A percentile compares a stretch with the other conserved stretches of the same genome.
Conservation (phyloP, 148 eudicot species). For the Vaccinium darrowii region DNA sequence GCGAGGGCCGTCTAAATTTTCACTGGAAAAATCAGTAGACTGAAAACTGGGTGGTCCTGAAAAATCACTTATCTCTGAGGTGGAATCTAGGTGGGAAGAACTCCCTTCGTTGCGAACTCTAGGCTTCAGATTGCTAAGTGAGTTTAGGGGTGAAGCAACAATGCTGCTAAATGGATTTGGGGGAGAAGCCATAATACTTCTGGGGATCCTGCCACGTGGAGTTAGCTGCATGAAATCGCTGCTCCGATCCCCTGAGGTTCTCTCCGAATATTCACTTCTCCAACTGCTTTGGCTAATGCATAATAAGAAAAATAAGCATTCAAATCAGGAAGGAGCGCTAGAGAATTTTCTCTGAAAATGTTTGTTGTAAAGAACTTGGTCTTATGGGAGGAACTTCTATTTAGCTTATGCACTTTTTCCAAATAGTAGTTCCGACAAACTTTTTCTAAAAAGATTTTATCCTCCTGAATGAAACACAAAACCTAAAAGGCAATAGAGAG, state of each 20-base stretch:
- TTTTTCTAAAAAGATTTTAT: not conserved
- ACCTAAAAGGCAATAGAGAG: not conserved
- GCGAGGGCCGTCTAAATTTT: constrained; percentile 19
- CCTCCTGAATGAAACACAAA: not conserved
- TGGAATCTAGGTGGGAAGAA: constrained; percentile 14
- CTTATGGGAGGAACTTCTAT: not conserved
- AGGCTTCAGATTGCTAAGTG: constrained; percentile 15
- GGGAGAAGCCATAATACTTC: constrained; percentile 10
- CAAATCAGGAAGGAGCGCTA: not conserved
- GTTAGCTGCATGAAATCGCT: constrained; percentile 14
- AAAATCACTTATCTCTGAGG: constrained; percentile 24
- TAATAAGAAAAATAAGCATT: not conserved
- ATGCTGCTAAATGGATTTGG: not conserved
- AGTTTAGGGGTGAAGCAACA: constrained; percentile 17
- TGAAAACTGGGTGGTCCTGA: constrained; percentile 37
- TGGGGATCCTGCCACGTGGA: constrained; percentile 14
- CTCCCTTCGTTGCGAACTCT: not conserved
- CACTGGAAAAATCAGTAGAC: constrained; percentile 30
- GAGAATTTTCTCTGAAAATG: not conserved
- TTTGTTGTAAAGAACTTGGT: not conserved
- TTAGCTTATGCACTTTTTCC: not conserved
- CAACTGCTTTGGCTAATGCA: constrained; percentile 15
- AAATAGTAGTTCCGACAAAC: not conserved
- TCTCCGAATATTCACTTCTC: constrained; percentile 31
- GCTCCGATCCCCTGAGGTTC: constrained; percentile 14